Conservation (phyloP, 2,329 filamentous ascomycete species). For the Elsinoe australis region DNA sequence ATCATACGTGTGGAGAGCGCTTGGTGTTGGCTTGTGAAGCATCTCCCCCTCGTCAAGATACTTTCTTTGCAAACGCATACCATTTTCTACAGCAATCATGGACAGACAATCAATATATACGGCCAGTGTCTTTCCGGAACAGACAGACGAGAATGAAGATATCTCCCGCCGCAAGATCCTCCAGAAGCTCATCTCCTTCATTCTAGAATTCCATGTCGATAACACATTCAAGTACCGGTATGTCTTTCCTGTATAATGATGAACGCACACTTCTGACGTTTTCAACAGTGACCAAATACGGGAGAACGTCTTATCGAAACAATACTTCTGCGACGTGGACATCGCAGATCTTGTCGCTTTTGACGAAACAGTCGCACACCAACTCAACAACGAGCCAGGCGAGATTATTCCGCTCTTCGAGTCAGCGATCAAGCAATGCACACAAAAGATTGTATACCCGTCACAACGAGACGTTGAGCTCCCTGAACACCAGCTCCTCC, state of each 20-base stretch:
- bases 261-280: too few relatives aligned
- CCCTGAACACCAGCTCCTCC: slow-evolving; percentile 86
- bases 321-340: slow-evolving; percentile 93
- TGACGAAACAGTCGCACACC: slow-evolving; percentile 89
- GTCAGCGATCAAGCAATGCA: slow-evolving; percentile 79
- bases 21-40: slow-evolving; percentile 1
- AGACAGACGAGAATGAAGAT: slow-evolving; percentile 26
- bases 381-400: slow-evolving; percentile 77
- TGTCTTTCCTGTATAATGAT: too few relatives aligned
- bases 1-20: not conserved
- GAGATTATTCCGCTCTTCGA: slow-evolving; percentile 95
- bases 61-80: not conserved
- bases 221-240: slow-evolving; percentile 93
- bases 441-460: slow-evolving; percentile 86
- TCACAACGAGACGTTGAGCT: slow-evolving; percentile 58
- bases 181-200: slow-evolving; percentile 76
- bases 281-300: slow-evolving; percentile 94
- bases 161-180: slow-evolving; percentile 52
- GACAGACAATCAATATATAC: slow-evolving; percentile 84
- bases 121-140: slow-evolving; percentile 62
- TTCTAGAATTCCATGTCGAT: slow-evolving; percentile 88
- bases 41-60: not conserved
- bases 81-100: slow-evolving; percentile 44
- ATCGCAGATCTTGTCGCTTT: slow-evolving; percentile 93
- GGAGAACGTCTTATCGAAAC: slow-evolving; percentile 88